phyloP scores from a whole-genome alignment of 1,284 basidiomycete species.

The Trichosporon coremiiforme region DNA sequence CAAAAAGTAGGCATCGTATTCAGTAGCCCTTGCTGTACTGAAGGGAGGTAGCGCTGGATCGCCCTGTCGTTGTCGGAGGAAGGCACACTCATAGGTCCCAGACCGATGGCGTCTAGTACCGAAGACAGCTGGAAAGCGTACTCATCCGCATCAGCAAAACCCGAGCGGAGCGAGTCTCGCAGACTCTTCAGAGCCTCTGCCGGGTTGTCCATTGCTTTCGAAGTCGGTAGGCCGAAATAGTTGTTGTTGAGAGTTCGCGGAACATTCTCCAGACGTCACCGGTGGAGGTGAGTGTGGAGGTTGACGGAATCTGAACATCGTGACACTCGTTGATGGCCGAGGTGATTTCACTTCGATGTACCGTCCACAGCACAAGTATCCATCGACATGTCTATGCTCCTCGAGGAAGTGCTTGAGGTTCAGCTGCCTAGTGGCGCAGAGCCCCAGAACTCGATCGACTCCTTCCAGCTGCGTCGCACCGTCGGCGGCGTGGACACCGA shows the following conservation, averaged over 20 bases:
- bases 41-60: constrained; percentile 39
- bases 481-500: constrained; percentile 69
- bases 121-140: constrained; percentile 28
- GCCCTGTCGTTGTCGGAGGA: not conserved
- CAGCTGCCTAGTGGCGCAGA: constrained; percentile 2
- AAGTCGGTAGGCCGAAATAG: not conserved
- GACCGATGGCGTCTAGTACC: constrained; percentile 20
- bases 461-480: constrained; percentile 58
- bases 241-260: not conserved
- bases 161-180: constrained; percentile 38
- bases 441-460: constrained; percentile 36
- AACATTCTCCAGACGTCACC: constrained; percentile 17
- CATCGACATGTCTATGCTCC: constrained; percentile 39
- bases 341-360: not conserved
- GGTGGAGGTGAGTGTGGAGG: not conserved
- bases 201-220: constrained; percentile 24
- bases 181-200: constrained; percentile 25
- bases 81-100: constrained; percentile 17
- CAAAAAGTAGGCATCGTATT: constrained; percentile 67
- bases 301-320: not conserved
- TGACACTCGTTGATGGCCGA: not conserved
- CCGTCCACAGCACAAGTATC: not conserved
- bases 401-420: constrained; percentile 40
- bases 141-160: constrained; percentile 36
- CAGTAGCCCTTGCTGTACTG: constrained; percentile 41